Evolutionary conservation across 2,329 filamentous ascomycete species (phyloP), one percentile per base, ranked within the genome.

Genomic region (Allantophomopsis cytisporea): DNA sequence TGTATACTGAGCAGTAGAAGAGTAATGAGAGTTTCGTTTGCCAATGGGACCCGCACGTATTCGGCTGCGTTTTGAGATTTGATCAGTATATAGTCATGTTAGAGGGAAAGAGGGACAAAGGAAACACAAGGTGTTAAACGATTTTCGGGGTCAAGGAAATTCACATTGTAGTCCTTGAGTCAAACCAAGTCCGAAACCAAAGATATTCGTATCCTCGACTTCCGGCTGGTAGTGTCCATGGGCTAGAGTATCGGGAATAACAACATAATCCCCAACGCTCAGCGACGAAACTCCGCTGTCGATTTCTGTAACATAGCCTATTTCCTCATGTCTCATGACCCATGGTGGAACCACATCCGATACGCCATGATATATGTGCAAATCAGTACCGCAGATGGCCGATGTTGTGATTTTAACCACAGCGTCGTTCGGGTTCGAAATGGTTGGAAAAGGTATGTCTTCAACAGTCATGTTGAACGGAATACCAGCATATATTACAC

Each of bases 331-430:
- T 30, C 69, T 68, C 1, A 73, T 55, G 6, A 12, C 11, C 12
- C 20, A 36, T 13, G 36, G 35, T 17, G 17, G n/a, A 14, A 5
- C 12, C 4, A 7, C 20, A 8, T 17, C 36, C 2, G 68, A 56
- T 1, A 58, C 55, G 7, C 68, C 67, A 0, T 56, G 54, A 6
- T 59, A 45, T 42, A 73, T 72, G 47, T 75, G 71, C 15, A 73
- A 54, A 45, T 74, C 70, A 0, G 64, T 64, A 23, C 68, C 67
- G 47, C 68, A 72, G 45, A 68, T 68, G 11, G 64, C 64, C 1
- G 62, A 61, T 40, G 66, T 61, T 5, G 59, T 59, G 31, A 72
- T 44, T 41, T 61, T 62, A 18, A 73, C 53, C 23, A 65, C 47
- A 4, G 53, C 59, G 45, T 64, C 61, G 12, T 45, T 43, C 2